Base-by-base conservation (phyloP, 1,139 yeast species). In the Pichia sp. region DNA sequence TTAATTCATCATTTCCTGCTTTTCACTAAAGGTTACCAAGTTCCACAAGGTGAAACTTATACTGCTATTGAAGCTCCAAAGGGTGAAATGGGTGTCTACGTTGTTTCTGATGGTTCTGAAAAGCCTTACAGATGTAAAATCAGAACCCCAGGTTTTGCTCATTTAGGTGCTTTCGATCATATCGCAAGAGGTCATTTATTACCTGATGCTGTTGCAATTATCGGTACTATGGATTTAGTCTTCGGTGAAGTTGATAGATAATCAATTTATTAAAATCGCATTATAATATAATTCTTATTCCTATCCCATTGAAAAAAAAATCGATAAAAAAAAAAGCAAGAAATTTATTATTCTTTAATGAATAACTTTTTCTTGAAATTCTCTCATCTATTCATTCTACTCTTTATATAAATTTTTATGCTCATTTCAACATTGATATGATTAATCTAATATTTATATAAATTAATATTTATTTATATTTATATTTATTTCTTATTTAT, bases 141-240 rank as follows among this genome's bases (percentile, higher is more conserved):
- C 57, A 80, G 95, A 69, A 89, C 95, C 18, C 95, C 95, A 40
- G 95, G 95, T 37, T 86, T 86, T 62, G 89, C 95, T 31, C 93
- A 84, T 64, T 72, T 86, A 62, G 93, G 84, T 54, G 95, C 91
- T 22, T 83, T 85, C 55, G 95, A 86, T 64, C 88, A 81, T 61
- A 79, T 85, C 55, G 71, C 91, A 29, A 79, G 93, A 65, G 89
- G 91, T 60, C 85, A 84, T 65, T 81, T 83, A 68, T 70, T 86
- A 63, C 94, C 95, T 45, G 95, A 86, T 66, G 93, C 94, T 27
- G 95, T 86, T 45, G 95, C 95, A 49, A 86, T 86, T 61, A 85
- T 86, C 60, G 95, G 95, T 70, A 86, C 95, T 49, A 85, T 86
- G 95, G 95, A 86, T 71, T 78, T 86, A 65, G 95, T 86, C 64